Conservation (phyloP, 495 filamentous ascomycete species). For the Neurospora africana region DNA sequence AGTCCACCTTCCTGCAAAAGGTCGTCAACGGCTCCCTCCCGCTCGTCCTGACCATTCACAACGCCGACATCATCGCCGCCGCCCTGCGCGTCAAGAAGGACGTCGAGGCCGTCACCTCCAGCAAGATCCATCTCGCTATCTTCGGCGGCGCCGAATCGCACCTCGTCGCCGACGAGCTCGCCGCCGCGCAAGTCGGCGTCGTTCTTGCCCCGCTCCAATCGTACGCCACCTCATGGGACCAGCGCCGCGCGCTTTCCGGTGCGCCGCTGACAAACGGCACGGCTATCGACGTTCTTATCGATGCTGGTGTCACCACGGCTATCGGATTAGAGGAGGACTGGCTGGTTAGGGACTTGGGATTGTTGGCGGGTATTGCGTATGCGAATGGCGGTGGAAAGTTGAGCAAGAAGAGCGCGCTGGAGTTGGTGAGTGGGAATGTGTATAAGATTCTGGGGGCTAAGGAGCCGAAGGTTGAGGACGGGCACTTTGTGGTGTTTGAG, state of each 20-base stretch:
- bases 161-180: conserved; percentile 37
- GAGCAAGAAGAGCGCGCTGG: conserved; percentile 24
- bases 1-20: conserved; percentile 26
- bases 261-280: conserved; percentile 45
- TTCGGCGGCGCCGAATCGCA: conserved; percentile 40
- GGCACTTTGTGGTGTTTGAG: conserved; percentile 36
- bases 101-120: conserved; percentile 17
- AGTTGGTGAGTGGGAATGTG: conserved; percentile 36
- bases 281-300: conserved; percentile 31
- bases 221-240: conserved; percentile 34
- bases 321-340: conserved; percentile 41
- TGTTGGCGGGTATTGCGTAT: conserved; percentile 41
- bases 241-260: conserved; percentile 36
- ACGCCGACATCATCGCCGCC: conserved; percentile 34
- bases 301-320: conserved; percentile 35
- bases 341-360: conserved; percentile 33
- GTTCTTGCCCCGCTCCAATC: conserved; percentile 37
- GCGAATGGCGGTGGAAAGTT: conserved; percentile 39
- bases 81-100: conserved; percentile 28
- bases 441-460: conserved; percentile 37
- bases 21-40: conserved; percentile 28
- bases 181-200: conserved; percentile 34
- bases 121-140: conserved; percentile 29
- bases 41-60: conserved; percentile 33
- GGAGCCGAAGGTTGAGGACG: conserved; percentile 13